Evolutionary conservation across 768 basidiomycete species (phyloP), one percentile per base, ranked within the genome.

Genomic region (Gymnopilus dilepis): DNA sequence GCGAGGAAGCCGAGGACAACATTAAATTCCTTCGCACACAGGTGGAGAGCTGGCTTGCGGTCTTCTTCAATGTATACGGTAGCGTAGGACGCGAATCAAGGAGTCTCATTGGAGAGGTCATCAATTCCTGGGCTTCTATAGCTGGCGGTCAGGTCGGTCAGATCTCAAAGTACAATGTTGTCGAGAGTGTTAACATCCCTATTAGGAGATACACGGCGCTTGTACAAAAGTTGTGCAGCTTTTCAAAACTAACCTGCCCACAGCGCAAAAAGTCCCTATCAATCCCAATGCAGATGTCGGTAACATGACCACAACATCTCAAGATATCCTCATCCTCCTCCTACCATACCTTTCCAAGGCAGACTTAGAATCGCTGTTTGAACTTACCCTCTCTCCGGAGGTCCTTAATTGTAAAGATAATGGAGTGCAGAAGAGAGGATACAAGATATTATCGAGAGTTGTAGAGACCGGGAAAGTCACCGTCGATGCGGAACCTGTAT

Each of bases 31-130:
- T 99, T 57, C 85, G 84, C 41, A 82, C 81, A 0, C 91, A 98
- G 70, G 89, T 84, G 0, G 92, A 95, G 72, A 97, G 94, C 69
- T 96, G 97, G 91, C 85, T 99, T 33, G 89, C 94, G 0, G 95
- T 99, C 4, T 80, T 97, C 45, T 95, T 99, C 81, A 99, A 99
- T 72, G 90, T 99, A n/a, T 99, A 97, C 75, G 85, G 91, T 59
- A 93, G 85, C 61, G 86, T 92, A 31, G 85, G 84, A n/a, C 82
- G 86, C 52, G 95, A 97, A 63, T 80, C 76, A 31, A 80, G 91
- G 54, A 86, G 87, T 7, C 81, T 87, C 77, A 87, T 98, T 15
- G 94, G 95, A 19, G 94, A 95, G 56, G 94, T 94, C 43, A 92
- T 99, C 68, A 85, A 82, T 13, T 82, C 83, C n/a, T 99, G 96